Percentiles rank a stretch among this genome's conserved stretches.
Conservation (phyloP, 768 basidiomycete genomes). For the Exsudoporus frostii region DNA sequence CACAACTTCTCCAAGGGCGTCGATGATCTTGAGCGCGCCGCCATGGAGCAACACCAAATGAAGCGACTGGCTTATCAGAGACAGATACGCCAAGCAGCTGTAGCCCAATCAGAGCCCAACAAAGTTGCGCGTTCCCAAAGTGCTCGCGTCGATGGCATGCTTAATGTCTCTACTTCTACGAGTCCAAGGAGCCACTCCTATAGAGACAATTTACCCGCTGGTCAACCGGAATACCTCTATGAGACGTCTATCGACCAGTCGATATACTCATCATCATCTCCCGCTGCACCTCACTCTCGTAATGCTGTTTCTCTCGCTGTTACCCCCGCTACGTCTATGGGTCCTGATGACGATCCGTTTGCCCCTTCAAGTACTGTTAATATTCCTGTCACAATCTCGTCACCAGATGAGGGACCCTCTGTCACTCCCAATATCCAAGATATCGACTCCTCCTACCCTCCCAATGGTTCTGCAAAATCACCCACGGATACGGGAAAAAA, state of each 20-base stretch:
- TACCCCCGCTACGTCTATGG: conserved; percentile 40
- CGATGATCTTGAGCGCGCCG: conserved; percentile 73
- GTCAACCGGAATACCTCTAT: conserved; percentile 68
- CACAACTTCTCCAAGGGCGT: conserved; percentile 63
- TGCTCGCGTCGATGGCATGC: conserved; percentile 49
- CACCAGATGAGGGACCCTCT: conserved; percentile 23
- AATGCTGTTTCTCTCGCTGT: conserved; percentile 41
- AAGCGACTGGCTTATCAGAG: conserved; percentile 79
- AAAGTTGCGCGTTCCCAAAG: conserved; percentile 49
- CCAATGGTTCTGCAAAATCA: conserved; percentile 30
- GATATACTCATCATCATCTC: conserved; percentile 37
- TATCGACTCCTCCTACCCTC: conserved; percentile 16
- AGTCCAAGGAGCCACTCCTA: conserved; percentile 42
- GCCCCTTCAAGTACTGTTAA: conserved; percentile 39
- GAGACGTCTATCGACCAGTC: conserved; percentile 67
- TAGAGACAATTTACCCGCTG: conserved; percentile 44
- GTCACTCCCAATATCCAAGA: conserved; percentile 19
- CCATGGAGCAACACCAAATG: conserved; percentile 81
- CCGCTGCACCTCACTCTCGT: conserved; percentile 36
- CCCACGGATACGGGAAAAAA: conserved; percentile 45
- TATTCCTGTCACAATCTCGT: conserved; percentile 29
- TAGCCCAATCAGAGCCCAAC: conserved; percentile 29
- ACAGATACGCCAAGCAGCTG: conserved; percentile 64
- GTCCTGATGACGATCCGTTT: conserved; percentile 70
- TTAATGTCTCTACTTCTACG: conserved; percentile 32